These are phyloP conservation scores for Nemania bipapillata DNA, from an alignment of 2,329 filamentous ascomycete genomes.

Conservation along the genomic window DNA sequence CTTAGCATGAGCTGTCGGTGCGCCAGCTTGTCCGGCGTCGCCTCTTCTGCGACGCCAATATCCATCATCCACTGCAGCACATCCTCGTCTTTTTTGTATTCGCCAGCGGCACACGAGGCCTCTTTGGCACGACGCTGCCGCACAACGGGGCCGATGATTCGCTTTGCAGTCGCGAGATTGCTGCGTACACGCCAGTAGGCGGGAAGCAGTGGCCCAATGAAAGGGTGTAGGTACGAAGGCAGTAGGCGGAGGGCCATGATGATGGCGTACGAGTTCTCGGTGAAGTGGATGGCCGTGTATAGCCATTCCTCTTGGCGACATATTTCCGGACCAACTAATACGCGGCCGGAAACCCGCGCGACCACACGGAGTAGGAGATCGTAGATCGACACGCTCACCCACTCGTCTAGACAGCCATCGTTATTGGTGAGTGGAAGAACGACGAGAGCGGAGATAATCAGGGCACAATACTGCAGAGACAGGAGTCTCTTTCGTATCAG, in stretches of 20 bases:
- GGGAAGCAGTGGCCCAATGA: not conserved
- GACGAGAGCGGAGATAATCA: too few species aligned
- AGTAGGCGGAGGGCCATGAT: not conserved
- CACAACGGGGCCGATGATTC: not conserved
- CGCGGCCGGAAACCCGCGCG: constrained; percentile 54
- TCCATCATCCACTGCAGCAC: constrained; percentile 12
- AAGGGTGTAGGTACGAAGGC: not conserved
- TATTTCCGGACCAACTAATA: constrained; percentile 54
- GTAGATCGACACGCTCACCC: not conserved
- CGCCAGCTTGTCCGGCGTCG: constrained; percentile 39
- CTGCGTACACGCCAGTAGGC: not conserved
- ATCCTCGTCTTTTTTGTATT: not conserved
- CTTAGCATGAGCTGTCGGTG: not conserved
- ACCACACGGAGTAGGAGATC: constrained; percentile 44
- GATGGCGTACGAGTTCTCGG: not conserved
- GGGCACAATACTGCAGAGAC: too few species aligned
- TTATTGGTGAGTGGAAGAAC: too few species aligned
- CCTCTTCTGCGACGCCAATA: not conserved
- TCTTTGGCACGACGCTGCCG: not conserved
- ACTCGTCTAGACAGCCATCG: too few species aligned
- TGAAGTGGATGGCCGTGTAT: constrained; percentile 42
- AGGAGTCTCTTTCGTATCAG: not conserved
- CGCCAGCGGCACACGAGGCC: not conserved
- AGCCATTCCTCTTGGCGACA: constrained; percentile 56
- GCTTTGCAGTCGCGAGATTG: not conserved